These are phyloP conservation scores for Chenopodium formosanum DNA, from an alignment of 148 eudicot species.

Conservation along the genomic window DNA sequence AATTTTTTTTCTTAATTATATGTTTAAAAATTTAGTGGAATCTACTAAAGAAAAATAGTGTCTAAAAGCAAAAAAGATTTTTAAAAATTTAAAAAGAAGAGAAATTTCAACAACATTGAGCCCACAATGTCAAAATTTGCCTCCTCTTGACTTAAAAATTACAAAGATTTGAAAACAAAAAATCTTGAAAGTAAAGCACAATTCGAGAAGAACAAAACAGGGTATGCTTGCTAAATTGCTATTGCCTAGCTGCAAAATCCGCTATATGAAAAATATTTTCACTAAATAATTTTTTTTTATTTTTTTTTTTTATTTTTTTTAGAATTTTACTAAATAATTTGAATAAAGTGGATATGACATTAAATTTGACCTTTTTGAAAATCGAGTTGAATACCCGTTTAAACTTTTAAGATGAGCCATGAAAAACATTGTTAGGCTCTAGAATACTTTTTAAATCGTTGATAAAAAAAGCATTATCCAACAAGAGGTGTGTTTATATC, in stretches of 20 bases:
- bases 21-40: not conserved
- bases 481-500: not conserved
- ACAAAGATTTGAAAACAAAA: not conserved
- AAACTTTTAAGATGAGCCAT: not conserved
- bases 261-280: not conserved
- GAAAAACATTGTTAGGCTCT: not conserved
- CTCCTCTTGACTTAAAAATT: not conserved
- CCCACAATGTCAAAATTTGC: slow-evolving; percentile 15
- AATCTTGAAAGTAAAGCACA: not conserved
- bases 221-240: too few relatives aligned
- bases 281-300: too few relatives aligned
- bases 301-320: too few relatives aligned
- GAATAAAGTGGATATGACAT: too few relatives aligned
- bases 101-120: slow-evolving; percentile 2
- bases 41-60: slow-evolving; percentile 10
- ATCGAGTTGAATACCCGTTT: slow-evolving; percentile 12
- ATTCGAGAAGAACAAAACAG: too few relatives aligned
- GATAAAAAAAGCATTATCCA: not conserved
- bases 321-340: not conserved
- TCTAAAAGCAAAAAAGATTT: not conserved
- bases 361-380: not conserved
- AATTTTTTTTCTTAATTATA: too few relatives aligned
- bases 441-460: not conserved
- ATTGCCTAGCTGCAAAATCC: not conserved
- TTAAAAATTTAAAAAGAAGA: not conserved